Evolutionary conservation across 1,284 basidiomycete genomes (phyloP).

Genomic region (Ustilago trichophora): DNA sequence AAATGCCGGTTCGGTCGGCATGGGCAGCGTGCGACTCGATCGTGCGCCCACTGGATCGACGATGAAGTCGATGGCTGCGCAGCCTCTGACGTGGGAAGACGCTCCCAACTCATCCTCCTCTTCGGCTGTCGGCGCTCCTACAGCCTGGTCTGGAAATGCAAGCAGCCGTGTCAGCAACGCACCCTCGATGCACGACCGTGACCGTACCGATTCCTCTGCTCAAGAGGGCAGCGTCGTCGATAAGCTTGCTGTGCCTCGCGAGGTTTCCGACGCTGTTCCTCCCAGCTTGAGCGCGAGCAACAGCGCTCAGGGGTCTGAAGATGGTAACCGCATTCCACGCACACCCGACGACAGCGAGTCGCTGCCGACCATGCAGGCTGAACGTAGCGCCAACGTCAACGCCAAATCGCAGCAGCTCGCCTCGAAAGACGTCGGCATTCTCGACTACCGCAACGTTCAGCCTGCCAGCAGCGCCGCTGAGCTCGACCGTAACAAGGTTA

Average conservation of each 20-base stretch:
- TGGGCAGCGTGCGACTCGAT: slow-evolving; percentile 15
- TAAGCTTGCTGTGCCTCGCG: slow-evolving; percentile 30
- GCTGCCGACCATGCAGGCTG: slow-evolving; percentile 3
- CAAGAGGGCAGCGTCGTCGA: slow-evolving; percentile 45
- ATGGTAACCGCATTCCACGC: slow-evolving; percentile 33
- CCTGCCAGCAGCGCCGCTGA: neutral
- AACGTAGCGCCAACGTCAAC: neutral
- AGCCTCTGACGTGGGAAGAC: slow-evolving; percentile 36
- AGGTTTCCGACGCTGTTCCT: slow-evolving; percentile 34
- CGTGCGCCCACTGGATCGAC: slow-evolving; percentile 35
- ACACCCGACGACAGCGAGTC: slow-evolving; percentile 39
- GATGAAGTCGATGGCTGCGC: slow-evolving; percentile 38
- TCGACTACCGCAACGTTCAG: slow-evolving; percentile 15
- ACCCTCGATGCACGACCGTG: slow-evolving; percentile 12
- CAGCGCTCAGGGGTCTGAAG: slow-evolving; percentile 43
- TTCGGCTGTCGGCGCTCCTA: slow-evolving; percentile 1
- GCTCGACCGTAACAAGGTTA: neutral
- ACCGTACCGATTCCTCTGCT: slow-evolving; percentile 17
- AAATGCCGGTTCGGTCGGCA: no score
- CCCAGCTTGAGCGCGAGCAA: slow-evolving; percentile 40
- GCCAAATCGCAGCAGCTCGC: slow-evolving; percentile 4
- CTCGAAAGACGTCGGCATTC: neutral
- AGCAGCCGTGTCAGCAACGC: neutral
- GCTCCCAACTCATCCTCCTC: slow-evolving; percentile 3
- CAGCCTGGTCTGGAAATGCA: no score